Base-by-base conservation (phyloP, 495 filamentous ascomycete genomes). In the Baudoinia panamericana region DNA sequence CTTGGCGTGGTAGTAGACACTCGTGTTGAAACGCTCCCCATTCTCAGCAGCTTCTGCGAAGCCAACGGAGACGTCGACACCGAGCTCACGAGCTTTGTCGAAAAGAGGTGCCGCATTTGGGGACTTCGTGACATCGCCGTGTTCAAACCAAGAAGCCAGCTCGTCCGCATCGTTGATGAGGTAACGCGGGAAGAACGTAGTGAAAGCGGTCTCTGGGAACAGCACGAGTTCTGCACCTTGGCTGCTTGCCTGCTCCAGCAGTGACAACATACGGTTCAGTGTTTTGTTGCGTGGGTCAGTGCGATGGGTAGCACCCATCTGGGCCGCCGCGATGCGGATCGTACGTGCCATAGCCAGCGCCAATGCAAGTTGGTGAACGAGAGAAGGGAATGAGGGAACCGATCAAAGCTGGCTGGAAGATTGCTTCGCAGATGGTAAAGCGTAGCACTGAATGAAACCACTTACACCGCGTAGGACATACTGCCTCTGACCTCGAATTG, bases 121-220 rank as follows among this genome's bases (percentile, higher is more conserved):
- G 6, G 56, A 49, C 3, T 50, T 48, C 4, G 57, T 46, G 39
- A 66, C 60, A 30, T 45, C 47, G 47, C 53, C 62, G 41, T 63
- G 54, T 41, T 69, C 66, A 48, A 69, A 68, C 46, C 52, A 69
- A 11, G 46, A 36, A 30, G 61, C 60, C 2, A 69, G 45, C 20
- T 64, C 59, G n/a, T 52, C 30, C 19, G 49, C 45, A 28, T 60
- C 55, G 38, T 55, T 41, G 51, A 64, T 63, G 18, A 66, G 49
- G 41, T 67, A 58, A 30, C 65, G 57, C 3, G 67, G 67, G 48
- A 68, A 70, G 59, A 68, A 70, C 1, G 65, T 70, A 8, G 65
- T 68, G 51, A 68, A 63, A 24, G 65, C 60, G 24, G 56, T 56
- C 40, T 70, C 67, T 5, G 67, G 67, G 50, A 65, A 70, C 18